Percentiles rank a stretch among this genome's conserved stretches.
Conservation (phyloP, 495 filamentous ascomycete species). For the Lentithecium fluviatile region DNA sequence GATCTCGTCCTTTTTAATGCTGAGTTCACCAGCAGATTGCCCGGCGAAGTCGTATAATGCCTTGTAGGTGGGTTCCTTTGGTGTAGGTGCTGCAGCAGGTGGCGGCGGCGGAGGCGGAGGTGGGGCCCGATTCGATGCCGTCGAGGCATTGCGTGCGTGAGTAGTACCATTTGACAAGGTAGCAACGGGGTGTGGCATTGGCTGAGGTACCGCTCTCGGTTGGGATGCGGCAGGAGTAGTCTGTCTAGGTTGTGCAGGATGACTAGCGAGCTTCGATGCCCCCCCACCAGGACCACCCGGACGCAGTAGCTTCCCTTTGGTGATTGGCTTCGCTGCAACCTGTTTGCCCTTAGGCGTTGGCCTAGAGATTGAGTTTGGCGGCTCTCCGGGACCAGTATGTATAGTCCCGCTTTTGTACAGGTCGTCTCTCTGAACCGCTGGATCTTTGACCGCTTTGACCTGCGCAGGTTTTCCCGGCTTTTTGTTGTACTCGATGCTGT, state of each 20-base stretch:
- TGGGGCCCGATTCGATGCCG: conserved; percentile 52
- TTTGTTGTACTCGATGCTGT: conserved; percentile 89
- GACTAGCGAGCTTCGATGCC: conserved; percentile 65
- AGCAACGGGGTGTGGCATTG: conserved; percentile 52
- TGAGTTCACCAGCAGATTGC: conserved; percentile 74
- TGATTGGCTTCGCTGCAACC: conserved; percentile 84
- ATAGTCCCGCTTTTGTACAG: conserved; percentile 91
- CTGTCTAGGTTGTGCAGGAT: conserved; percentile 47
- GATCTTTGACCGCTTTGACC: conserved; percentile 89
- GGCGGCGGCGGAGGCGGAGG: conserved; percentile 73
- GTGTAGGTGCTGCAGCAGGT: conserved; percentile 60
- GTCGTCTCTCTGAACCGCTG: conserved; percentile 66
- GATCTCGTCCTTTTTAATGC: conserved; percentile 71
- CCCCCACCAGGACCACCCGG: conserved; percentile 84
- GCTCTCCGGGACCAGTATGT: conserved; percentile 81
- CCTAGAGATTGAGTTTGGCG: conserved; percentile 74
- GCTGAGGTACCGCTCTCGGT: conserved; percentile 46
- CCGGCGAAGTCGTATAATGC: conserved; percentile 88
- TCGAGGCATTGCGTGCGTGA: conserved; percentile 56
- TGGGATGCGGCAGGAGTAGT: conserved; percentile 28
- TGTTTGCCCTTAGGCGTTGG: conserved; percentile 84
- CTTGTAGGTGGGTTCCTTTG: conserved; percentile 73
- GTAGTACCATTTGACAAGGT: conserved; percentile 45
- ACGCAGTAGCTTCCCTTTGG: conserved; percentile 80
- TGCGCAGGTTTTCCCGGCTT: conserved; percentile 89